A percentile compares a stretch with the other conserved stretches of the same genome.
Evolutionary conservation across 163 green algal genomes (phyloP).

Genomic region (Scenedesmus sp.): DNA sequence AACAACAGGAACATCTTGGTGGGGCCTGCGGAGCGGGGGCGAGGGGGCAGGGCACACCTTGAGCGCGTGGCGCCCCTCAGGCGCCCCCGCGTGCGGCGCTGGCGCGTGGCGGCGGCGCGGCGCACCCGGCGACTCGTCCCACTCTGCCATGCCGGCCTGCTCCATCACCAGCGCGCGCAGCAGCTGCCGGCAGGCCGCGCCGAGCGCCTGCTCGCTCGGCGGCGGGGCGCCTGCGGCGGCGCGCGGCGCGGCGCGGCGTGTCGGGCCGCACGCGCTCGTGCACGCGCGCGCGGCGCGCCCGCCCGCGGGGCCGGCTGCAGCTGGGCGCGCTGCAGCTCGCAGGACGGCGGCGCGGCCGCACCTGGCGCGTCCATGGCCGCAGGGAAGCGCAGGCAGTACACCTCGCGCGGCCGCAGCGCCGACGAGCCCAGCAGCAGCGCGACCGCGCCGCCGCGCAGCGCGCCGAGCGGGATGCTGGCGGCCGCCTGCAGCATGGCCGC

Average conservation of each 20-base stretch:
- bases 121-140: constrained; percentile 16
- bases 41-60: no score
- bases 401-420: constrained; percentile 22
- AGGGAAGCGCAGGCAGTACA: constrained; percentile 29
- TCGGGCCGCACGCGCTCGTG: not conserved
- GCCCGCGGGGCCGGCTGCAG: not conserved
- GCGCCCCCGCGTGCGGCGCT: no score
- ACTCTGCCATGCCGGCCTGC: constrained; percentile 24
- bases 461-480: constrained; percentile 1
- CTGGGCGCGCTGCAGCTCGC: not conserved
- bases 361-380: constrained; percentile 23
- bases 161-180: constrained; percentile 30
- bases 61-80: no score
- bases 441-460: not conserved
- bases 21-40: constrained; percentile 23
- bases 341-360: no score
- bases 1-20: constrained; percentile 43
- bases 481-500: not conserved
- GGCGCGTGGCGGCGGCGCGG: no score
- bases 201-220: not conserved
- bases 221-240: not conserved
- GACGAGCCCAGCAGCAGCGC: constrained; percentile 29
- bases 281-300: not conserved
- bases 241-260: not conserved
- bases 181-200: constrained; percentile 2